Base-by-base conservation (phyloP, 768 basidiomycete genomes). In the Strobilomyces dryophilus region DNA sequence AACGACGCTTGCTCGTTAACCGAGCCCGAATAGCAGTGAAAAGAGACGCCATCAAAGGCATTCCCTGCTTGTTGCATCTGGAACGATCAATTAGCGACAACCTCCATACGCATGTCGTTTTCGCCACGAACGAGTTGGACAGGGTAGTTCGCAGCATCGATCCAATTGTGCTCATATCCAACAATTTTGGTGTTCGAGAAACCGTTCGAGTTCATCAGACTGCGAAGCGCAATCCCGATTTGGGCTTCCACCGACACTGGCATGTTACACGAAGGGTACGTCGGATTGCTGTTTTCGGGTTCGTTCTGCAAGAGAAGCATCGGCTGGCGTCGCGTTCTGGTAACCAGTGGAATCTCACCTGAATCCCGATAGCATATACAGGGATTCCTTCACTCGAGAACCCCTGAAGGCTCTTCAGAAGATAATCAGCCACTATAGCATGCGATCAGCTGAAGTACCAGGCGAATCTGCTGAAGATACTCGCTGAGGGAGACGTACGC, bases 131-230 rank as follows among this genome's bases (percentile, higher is more conserved):
- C 79, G 73, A 76, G 56, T 70, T 79, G 69, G 2, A 84, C 75
- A 0, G 88, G 83, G 57, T 89, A 89, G 12, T 73, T 67, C 7
- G 73, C 79, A 14, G 85, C 84, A 54, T 81, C 76, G 47, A 76
- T 71, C 89, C 89, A 91, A 61, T 91, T 90, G 59, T 90, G 88
- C 60, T 88, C 81, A 55, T 74, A 79, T 21, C 86, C 88, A 32
- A 89, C 74, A 36, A 90, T 73, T 66, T 82, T 85, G 37, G 83
- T 79, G 17, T 62, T 60, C 0, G 75, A 74, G 42, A 88, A 76
- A 0, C 83, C 83, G 53, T 85, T 83, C 42, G 75, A 77, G 60
- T 89, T 72, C 66, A 91, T 76, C 15, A 88, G 66, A 4, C 70
- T 73, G 14, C 86, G 76, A 29, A 91, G 72, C 0, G 74, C 64